Conservation (phyloP, 208 protist species). For the Novymonas esmeraldas region DNA sequence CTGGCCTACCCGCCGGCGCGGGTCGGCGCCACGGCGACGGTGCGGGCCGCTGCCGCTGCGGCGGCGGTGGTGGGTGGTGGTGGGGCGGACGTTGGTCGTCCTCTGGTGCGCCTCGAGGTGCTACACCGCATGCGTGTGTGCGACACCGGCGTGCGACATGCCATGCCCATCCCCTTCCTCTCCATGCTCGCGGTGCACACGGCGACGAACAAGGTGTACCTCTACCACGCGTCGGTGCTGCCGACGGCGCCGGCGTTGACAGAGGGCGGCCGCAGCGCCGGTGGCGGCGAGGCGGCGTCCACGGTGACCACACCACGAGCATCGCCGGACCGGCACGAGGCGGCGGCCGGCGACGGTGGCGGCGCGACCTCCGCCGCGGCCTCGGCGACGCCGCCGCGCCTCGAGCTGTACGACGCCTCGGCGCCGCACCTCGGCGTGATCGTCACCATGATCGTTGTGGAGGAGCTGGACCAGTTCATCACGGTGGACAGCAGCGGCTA, state of each 20-base stretch:
- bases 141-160: constrained; percentile 41
- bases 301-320: constrained; percentile 29
- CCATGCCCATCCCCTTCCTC: constrained; percentile 30
- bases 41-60: not conserved
- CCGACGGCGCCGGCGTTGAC: constrained; percentile 17
- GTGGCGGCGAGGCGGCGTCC: constrained; percentile 1
- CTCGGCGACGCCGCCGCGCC: constrained; percentile 6
- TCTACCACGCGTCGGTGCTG: constrained; percentile 31
- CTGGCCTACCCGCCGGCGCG: constrained; percentile 13
- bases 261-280: constrained; percentile 4
- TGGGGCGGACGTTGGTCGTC: constrained; percentile 5
- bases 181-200: constrained; percentile 49
- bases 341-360: not conserved
- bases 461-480: constrained; percentile 70
- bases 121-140: constrained; percentile 24
- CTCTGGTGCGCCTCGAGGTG: constrained; percentile 28
- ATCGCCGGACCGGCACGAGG: not conserved
- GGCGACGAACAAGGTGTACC: constrained; percentile 32
- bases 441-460: constrained; percentile 58
- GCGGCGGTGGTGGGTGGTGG: not conserved
- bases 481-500: constrained; percentile 65
- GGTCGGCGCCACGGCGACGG: not conserved
- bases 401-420: constrained; percentile 76
- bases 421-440: constrained; percentile 72
- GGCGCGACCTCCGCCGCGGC: not conserved